These are phyloP conservation scores for Pestalotiopsis sp. DNA, from an alignment of 2,329 filamentous ascomycete species.

Conservation along the genomic window DNA sequence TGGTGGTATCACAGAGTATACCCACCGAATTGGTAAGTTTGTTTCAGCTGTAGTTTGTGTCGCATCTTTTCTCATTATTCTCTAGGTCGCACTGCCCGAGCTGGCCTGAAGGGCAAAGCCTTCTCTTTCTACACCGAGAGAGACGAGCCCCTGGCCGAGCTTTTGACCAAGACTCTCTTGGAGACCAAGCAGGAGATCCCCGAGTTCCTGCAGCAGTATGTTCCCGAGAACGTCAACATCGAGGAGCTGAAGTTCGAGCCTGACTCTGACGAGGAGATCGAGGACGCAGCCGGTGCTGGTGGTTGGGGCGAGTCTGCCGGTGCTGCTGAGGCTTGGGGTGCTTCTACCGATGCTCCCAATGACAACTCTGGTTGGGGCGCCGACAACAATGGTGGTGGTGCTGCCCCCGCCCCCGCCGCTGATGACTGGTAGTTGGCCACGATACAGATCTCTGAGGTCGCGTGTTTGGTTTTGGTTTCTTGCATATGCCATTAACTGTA, in stretches of 20 bases:
- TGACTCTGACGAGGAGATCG: constrained; percentile 52
- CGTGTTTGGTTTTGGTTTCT: neutral
- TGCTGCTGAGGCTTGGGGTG: constrained; percentile 43
- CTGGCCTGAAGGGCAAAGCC: constrained; percentile 82
- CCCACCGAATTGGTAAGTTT: constrained; percentile 82
- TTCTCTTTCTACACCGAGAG: constrained; percentile 85
- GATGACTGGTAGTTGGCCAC: neutral
- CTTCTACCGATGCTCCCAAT: constrained; percentile 1
- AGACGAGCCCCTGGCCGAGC: constrained; percentile 70
- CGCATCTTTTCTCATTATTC: constrained; percentile 11
- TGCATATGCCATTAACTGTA: neutral
- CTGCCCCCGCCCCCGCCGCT: neutral
- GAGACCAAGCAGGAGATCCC: constrained; percentile 80
- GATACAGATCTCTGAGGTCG: neutral
- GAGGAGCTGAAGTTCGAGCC: constrained; percentile 55
- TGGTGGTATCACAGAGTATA: constrained; percentile 92
- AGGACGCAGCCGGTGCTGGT: constrained; percentile 22
- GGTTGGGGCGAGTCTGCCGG: constrained; percentile 23
- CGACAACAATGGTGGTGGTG: neutral
- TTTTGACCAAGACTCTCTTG: constrained; percentile 77
- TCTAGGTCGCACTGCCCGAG: constrained; percentile 85
- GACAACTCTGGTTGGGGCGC: constrained; percentile 27
- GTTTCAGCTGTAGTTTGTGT: neutral
- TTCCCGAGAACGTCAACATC: constrained; percentile 54
- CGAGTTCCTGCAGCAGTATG: constrained; percentile 71